phyloP scores from a whole-genome alignment of 345 rosid genomes.

The Bruguiera sexangula region DNA sequence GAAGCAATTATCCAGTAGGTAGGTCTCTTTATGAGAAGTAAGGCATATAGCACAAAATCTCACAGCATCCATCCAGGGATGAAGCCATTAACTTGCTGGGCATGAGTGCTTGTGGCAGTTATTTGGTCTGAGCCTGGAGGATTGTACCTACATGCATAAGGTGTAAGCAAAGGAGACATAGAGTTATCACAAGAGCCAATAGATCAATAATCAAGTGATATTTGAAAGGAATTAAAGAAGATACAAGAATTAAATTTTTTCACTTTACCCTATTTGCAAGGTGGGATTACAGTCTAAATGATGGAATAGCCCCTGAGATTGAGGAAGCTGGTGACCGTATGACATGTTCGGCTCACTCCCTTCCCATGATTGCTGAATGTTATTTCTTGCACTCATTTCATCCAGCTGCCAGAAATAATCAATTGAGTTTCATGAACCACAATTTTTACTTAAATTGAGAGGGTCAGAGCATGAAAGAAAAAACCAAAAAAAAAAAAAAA shows the following conservation, averaged over 20 bases:
- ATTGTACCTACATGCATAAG: slow-evolving; percentile 48
- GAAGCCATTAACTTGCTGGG: slow-evolving; percentile 45
- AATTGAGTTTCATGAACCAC: background rate
- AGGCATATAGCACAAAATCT: slow-evolving; percentile 18
- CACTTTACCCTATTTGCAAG: slow-evolving; percentile 79
- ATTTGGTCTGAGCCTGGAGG: slow-evolving; percentile 68
- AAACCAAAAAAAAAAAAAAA: background rate
- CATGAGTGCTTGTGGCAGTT: slow-evolving; percentile 42
- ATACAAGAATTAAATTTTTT: background rate
- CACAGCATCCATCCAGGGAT: slow-evolving; percentile 98
- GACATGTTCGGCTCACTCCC: slow-evolving; percentile 56
- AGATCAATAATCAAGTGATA: background rate
- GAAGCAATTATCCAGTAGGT: slow-evolving; percentile 13
- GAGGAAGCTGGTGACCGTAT: slow-evolving; percentile 61
- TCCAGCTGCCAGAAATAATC: slow-evolving; percentile 51
- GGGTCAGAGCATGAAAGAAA: background rate
- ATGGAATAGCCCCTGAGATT: slow-evolving; percentile 70
- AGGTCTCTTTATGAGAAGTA: slow-evolving; percentile 6
- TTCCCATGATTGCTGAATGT: slow-evolving; percentile 67
- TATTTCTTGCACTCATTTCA: slow-evolving; percentile 55
- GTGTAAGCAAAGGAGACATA: background rate
- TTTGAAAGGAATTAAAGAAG: background rate
- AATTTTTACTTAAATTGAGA: background rate
- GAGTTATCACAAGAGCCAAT: background rate
- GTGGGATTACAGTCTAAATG: slow-evolving; percentile 86